A percentile compares a stretch with the other conserved stretches of the same genome.
Evolutionary conservation across 1,284 basidiomycete species (phyloP).

Genomic region (Tylopilus microsporus): DNA sequence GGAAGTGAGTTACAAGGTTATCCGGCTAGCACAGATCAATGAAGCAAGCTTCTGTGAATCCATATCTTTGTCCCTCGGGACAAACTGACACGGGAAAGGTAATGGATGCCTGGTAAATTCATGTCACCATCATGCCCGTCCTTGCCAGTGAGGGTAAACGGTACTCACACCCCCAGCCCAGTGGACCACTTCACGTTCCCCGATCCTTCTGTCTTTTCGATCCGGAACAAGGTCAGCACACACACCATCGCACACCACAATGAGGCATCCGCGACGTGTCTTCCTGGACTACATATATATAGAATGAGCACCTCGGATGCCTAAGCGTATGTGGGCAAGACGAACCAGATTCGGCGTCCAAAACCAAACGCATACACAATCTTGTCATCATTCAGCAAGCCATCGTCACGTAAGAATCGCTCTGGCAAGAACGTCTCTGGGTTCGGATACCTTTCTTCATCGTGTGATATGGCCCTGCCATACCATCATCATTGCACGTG

Average conservation of each 20-base stretch:
- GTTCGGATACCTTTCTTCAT: slow-evolving; percentile 19
- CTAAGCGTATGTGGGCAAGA: background rate
- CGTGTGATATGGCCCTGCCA: slow-evolving; percentile 24
- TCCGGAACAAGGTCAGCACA: slow-evolving; percentile 15
- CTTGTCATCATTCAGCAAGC: slow-evolving; percentile 19
- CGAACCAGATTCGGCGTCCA: slow-evolving; percentile 25
- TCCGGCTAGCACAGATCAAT: slow-evolving; percentile 9
- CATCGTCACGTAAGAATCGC: slow-evolving; percentile 19
- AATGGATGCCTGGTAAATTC: slow-evolving; percentile 10
- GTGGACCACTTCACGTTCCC: slow-evolving; percentile 17
- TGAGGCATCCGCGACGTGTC: slow-evolving; percentile 24
- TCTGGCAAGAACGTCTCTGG: slow-evolving; percentile 21
- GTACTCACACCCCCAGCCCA: slow-evolving; percentile 11
- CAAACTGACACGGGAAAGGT: slow-evolving; percentile 19
- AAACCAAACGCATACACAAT: slow-evolving; percentile 20
- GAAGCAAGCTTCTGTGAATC: slow-evolving; percentile 15
- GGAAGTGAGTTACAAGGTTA: background rate
- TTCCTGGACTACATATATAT: slow-evolving; percentile 16
- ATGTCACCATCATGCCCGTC: background rate
- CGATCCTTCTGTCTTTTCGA: slow-evolving; percentile 14
- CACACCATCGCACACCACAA: slow-evolving; percentile 25
- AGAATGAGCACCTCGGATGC: background rate
- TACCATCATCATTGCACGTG: background rate
- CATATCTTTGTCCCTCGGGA: slow-evolving; percentile 14
- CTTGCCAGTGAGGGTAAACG: background rate